A percentile compares a stretch with the other conserved stretches of the same genome.
Conservation (phyloP, 345 rosid genomes). For the rapeseed (Brassica napus) region DNA sequence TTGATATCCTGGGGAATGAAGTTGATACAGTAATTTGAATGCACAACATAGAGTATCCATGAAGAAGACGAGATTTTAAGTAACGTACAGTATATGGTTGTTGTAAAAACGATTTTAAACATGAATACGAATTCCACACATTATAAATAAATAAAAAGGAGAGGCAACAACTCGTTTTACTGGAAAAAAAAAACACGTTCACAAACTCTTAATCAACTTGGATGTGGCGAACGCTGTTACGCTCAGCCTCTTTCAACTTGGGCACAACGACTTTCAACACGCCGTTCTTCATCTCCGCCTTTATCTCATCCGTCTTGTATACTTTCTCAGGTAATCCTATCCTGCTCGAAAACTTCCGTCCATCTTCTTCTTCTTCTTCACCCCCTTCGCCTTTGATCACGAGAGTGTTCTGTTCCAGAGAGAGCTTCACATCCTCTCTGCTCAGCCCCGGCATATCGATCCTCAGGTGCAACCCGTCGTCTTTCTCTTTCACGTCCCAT, state of each 20-base stretch:
- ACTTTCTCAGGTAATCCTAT: conserved; percentile 14
- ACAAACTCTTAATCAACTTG: conserved; percentile 32
- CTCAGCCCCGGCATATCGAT: conserved; percentile 62
- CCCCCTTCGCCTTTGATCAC: conserved; percentile 52
- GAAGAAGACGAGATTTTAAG: too few relatives aligned
- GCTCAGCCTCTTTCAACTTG: conserved; percentile 62
- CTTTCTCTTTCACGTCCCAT: conserved; percentile 46
- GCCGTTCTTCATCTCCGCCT: conserved; percentile 82
- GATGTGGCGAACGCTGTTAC: conserved; percentile 46
- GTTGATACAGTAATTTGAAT: too few relatives aligned
- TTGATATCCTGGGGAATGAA: too few relatives aligned
- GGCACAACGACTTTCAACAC: conserved; percentile 68
- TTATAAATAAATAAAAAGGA: too few relatives aligned
- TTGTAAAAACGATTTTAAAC: too few relatives aligned
- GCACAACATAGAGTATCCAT: too few relatives aligned
- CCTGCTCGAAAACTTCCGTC: conserved; percentile 44
- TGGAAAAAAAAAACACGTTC: neutral
- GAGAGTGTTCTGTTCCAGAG: conserved; percentile 58
- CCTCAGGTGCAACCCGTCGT: conserved; percentile 39
- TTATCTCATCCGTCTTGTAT: conserved; percentile 45
- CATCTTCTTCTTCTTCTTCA: conserved; percentile 49
- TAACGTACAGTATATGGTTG: too few relatives aligned
- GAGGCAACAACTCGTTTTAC: neutral
- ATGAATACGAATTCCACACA: too few relatives aligned
- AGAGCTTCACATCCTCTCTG: conserved; percentile 54